Percentiles rank a stretch among this genome's conserved stretches.
Conservation (phyloP, 305 asterid genomes). For the Fraxinus sp. region DNA sequence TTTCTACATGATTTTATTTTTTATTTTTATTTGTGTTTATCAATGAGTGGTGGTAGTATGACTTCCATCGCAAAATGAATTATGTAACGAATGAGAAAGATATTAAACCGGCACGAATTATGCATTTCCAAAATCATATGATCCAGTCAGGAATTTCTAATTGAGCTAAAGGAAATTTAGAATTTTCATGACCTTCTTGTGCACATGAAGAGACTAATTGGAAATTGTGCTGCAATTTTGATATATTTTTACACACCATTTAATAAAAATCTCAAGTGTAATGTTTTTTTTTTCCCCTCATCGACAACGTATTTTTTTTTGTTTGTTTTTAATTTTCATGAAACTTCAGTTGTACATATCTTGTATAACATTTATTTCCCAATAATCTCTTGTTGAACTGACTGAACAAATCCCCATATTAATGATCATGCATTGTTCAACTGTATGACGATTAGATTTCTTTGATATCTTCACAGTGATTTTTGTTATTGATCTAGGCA, state of each 20-base stretch:
- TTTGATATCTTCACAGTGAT: not conserved
- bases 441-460: constrained; percentile 3
- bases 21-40: not conserved
- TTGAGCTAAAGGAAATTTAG: not conserved
- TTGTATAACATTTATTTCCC: constrained; percentile 10
- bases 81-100: not conserved
- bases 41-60: constrained; percentile 6
- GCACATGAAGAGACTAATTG: constrained; percentile 10
- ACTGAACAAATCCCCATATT: constrained; percentile 12
- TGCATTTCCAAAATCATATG: not conserved
- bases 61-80: not conserved
- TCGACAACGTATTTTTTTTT: not conserved
- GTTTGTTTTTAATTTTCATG: not conserved
- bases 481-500: constrained; percentile 16
- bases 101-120: not conserved
- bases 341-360: constrained; percentile 6
- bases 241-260: not conserved
- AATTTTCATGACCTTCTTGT: not conserved
- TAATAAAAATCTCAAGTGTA: not conserved
- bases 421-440: constrained; percentile 3
- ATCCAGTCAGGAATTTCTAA: not conserved
- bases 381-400: constrained; percentile 23
- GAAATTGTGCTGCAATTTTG: constrained; percentile 2
- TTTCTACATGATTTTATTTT: not conserved
- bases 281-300: not conserved